These are phyloP conservation scores for Dictyostelium purpureum DNA, from an alignment of 78 protist species.

Conservation along the genomic window DNA sequence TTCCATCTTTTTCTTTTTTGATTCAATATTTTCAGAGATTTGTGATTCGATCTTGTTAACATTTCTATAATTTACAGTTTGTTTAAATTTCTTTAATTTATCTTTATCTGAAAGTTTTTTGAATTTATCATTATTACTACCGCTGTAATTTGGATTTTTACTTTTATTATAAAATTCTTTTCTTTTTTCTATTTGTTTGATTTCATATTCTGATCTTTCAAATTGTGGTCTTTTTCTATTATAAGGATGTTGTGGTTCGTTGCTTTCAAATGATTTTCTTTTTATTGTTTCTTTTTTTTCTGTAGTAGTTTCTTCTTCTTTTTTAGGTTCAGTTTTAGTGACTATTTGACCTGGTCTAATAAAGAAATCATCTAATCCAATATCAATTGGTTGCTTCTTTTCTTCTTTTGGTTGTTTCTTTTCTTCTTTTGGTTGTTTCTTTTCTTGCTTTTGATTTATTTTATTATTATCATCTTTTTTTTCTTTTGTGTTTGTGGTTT, in stretches of 20 bases:
- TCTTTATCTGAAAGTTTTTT: not conserved
- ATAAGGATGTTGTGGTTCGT: not conserved
- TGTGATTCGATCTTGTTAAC: not conserved
- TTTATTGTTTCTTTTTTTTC: not conserved
- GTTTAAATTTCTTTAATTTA: constrained; percentile 4
- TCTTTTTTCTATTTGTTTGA: not conserved
- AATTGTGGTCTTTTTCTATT: not conserved
- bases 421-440: not conserved
- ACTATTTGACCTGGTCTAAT: not conserved
- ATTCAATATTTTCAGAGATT: not conserved
- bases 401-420: not conserved
- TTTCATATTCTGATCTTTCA: not conserved
- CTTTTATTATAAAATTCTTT: not conserved
- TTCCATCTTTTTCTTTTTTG: constrained; percentile 17
- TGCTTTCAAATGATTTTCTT: not conserved
- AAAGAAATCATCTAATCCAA: not conserved
- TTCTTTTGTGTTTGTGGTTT: not conserved
- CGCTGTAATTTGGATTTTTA: not conserved
- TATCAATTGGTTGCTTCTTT: not conserved
- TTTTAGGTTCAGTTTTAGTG: not conserved
- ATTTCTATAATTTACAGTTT: not conserved
- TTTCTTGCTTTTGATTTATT: not conserved
- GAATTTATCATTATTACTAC: not conserved
- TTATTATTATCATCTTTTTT: not conserved
- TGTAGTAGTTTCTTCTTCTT: not conserved